Conservation (phyloP, 106 monocot genomes). For the Ottelia alismoides region DNA sequence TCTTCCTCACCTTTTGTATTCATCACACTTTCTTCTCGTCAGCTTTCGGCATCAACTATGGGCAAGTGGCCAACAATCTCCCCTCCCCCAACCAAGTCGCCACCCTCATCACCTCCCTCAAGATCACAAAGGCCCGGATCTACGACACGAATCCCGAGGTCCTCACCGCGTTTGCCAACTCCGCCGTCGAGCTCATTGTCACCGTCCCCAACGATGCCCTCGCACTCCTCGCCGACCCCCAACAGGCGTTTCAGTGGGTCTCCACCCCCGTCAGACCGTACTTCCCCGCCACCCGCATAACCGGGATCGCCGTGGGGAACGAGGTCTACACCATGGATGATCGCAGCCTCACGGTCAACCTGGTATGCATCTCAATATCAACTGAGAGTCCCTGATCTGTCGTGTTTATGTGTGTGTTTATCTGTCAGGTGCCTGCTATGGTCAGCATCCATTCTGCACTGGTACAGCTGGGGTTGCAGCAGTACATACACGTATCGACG, state of each 20-base stretch:
- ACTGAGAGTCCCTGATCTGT: too few species aligned
- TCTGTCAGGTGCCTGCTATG: conserved; percentile 67
- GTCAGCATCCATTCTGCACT: conserved; percentile 36
- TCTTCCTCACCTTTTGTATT: too few species aligned
- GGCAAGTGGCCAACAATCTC: conserved; percentile 9
- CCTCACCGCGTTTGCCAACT: conserved; percentile 4
- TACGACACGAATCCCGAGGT: conserved; percentile 7
- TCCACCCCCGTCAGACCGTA: neutral
- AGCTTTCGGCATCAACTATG: conserved; percentile 11
- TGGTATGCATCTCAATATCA: too few species aligned
- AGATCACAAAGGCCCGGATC: conserved; percentile 4
- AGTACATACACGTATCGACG: conserved; percentile 39
- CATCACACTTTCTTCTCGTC: too few species aligned
- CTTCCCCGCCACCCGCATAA: neutral
- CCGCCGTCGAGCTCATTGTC: conserved; percentile 4
- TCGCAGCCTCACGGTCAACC: too few species aligned
- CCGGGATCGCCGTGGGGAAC: neutral
- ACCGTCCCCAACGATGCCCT: conserved; percentile 2
- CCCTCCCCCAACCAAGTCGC: neutral
- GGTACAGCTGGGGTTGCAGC: conserved; percentile 38
- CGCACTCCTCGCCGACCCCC: neutral
- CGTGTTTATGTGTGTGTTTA: too few species aligned
- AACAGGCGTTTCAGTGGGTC: neutral
- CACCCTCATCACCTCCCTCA: conserved; percentile 1
- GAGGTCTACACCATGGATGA: neutral